Conservation (phyloP, 768 basidiomycete species). For the Boletus sp. region DNA sequence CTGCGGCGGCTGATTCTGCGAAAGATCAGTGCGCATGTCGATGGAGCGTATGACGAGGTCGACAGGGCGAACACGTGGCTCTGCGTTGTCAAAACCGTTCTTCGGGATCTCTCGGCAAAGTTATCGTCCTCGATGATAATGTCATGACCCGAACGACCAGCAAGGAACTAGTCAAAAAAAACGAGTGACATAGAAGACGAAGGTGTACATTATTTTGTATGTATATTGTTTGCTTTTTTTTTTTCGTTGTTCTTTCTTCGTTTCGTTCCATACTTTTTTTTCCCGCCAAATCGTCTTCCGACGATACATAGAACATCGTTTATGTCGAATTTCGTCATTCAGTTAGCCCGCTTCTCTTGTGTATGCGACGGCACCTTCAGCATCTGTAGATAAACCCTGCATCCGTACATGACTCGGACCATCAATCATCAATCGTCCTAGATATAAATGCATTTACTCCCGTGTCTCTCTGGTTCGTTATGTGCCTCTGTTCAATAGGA, state of each 20-base stretch:
- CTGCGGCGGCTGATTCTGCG: conserved; percentile 63
- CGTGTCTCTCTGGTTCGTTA: too few relatives aligned
- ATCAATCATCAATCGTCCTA: conserved; percentile 6
- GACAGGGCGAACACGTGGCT: conserved; percentile 61
- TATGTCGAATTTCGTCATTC: conserved; percentile 9
- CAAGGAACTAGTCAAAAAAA: not conserved
- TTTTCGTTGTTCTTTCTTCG: not conserved
- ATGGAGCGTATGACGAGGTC: conserved; percentile 60
- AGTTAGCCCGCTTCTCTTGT: not conserved
- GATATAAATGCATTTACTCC: conserved; percentile 11
- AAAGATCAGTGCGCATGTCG: conserved; percentile 59
- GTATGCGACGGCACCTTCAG: conserved; percentile 7
- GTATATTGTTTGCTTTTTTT: conserved; percentile 24
- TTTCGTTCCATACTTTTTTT: conserved; percentile 10
- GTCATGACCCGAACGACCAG: conserved; percentile 12
- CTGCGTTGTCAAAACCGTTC: conserved; percentile 60
- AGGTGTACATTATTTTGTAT: conserved; percentile 35
- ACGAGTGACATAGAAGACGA: not conserved
- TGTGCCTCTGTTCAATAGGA: too few relatives aligned
- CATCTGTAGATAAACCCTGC: conserved; percentile 20
- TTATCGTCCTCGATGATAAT: conserved; percentile 3
- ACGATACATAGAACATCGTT: conserved; percentile 1
- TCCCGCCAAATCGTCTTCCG: not conserved
- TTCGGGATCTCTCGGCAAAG: conserved; percentile 48
- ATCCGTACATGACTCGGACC: conserved; percentile 10